phyloP scores from a whole-genome alignment of 202 grass and related monocot genomes.

The Bolboschoenoplectus hybrid region DNA sequence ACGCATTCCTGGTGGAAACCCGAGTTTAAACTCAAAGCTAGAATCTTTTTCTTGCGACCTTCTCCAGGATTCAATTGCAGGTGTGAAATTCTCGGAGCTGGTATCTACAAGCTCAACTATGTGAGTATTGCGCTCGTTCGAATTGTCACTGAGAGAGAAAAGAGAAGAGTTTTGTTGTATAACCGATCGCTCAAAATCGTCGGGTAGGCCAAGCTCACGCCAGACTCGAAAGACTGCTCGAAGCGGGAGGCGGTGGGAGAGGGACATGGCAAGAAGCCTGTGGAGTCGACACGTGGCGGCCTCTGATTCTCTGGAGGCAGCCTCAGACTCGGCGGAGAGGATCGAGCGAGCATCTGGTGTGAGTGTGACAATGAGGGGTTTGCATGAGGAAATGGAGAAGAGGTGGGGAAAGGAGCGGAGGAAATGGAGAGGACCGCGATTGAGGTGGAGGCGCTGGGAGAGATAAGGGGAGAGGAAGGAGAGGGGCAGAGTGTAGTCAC shows the following conservation, averaged over 20 bases:
- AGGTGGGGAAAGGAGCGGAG: conserved; percentile 77
- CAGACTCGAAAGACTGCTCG: conserved; percentile 84
- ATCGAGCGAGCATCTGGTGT: conserved; percentile 48
- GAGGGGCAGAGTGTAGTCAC: conserved; percentile 48
- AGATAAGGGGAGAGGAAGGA: conserved; percentile 55
- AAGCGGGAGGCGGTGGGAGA: conserved; percentile 60
- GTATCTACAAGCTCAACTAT: conserved; percentile 56
- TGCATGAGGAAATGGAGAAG: conserved; percentile 53
- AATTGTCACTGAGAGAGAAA: conserved; percentile 59
- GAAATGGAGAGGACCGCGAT: conserved; percentile 68
- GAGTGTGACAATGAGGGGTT: conserved; percentile 57
- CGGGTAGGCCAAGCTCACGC: conserved; percentile 83
- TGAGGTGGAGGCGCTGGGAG: conserved; percentile 60
- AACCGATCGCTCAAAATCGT: conserved; percentile 79
- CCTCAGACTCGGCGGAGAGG: conserved; percentile 49
- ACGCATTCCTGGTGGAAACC: conserved; percentile 78
- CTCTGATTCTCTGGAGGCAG: conserved; percentile 31
- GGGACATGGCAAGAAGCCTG: conserved; percentile 70
- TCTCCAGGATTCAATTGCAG: conserved; percentile 44
- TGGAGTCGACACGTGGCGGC: conserved; percentile 43
- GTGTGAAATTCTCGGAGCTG: conserved; percentile 31
- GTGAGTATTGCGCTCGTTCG: conserved; percentile 66
- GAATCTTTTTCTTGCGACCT: conserved; percentile 37
- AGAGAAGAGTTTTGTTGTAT: conserved; percentile 54
- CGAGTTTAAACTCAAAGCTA: conserved; percentile 65